Percentiles rank a stretch among this genome's conserved stretches.
phyloP scores from a whole-genome alignment of 495 filamentous ascomycete genomes.

The Talaromyces adpressus region DNA sequence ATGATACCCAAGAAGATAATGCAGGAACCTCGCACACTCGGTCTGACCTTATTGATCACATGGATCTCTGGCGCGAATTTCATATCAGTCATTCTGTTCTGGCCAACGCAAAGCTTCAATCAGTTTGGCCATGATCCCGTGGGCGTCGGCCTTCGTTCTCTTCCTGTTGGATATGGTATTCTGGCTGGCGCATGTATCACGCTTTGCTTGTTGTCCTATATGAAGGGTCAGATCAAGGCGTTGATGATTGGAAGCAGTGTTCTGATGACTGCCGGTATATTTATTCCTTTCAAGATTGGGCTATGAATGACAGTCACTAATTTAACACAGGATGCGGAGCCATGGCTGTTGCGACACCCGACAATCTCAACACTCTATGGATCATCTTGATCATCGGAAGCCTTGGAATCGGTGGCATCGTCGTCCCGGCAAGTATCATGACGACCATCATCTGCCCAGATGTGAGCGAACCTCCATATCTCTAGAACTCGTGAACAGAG shows the following conservation, averaged over 20 bases:
- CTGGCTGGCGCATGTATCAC: slow-evolving; percentile 56
- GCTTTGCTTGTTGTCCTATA: slow-evolving; percentile 50
- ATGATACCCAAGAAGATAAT: slow-evolving; percentile 60
- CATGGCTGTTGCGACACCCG: slow-evolving; percentile 44
- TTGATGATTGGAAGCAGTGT: slow-evolving; percentile 55
- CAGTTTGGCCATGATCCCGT: slow-evolving; percentile 65
- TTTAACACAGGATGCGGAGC: slow-evolving; percentile 48
- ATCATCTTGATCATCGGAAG: slow-evolving; percentile 56
- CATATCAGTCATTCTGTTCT: slow-evolving; percentile 67
- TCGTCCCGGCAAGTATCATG: slow-evolving; percentile 64
- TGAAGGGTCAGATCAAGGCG: slow-evolving; percentile 56
- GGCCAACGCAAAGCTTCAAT: slow-evolving; percentile 69
- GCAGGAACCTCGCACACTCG: slow-evolving; percentile 55
- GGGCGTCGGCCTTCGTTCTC: slow-evolving; percentile 57
- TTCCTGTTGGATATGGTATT: slow-evolving; percentile 60
- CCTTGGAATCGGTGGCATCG: slow-evolving; percentile 66
- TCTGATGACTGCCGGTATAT: slow-evolving; percentile 60
- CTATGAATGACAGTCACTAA: background rate
- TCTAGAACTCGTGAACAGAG: background rate
- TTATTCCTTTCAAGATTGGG: background rate
- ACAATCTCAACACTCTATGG: slow-evolving; percentile 58
- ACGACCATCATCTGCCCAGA: slow-evolving; percentile 68
- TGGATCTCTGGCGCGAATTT: slow-evolving; percentile 71
- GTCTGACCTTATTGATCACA: slow-evolving; percentile 61
- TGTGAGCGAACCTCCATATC: slow-evolving; percentile 18